phyloP scores from a whole-genome alignment of 495 filamentous ascomycete species.

The Lineolata rhizophorae region DNA sequence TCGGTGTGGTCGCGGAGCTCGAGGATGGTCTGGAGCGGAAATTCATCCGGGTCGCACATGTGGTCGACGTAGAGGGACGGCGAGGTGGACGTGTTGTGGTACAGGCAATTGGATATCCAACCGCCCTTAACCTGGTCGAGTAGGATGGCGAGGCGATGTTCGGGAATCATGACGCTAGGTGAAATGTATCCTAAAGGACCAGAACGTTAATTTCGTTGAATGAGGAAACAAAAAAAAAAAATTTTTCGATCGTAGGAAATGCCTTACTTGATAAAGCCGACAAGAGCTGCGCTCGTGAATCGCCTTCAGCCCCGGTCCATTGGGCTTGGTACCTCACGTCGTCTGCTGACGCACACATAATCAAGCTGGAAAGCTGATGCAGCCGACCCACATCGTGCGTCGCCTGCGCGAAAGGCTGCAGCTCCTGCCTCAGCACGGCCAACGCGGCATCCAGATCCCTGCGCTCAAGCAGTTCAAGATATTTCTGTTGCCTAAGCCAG shows the following conservation, averaged over 20 bases:
- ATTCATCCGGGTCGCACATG: constrained; percentile 54
- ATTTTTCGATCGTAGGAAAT: constrained; percentile 3
- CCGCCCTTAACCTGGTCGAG: constrained; percentile 59
- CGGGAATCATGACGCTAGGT: constrained; percentile 94
- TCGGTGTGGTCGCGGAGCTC: constrained; percentile 56
- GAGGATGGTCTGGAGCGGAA: constrained; percentile 42
- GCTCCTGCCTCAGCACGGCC: constrained; percentile 60
- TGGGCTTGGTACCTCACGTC: constrained; percentile 60
- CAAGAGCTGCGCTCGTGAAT: constrained; percentile 55
- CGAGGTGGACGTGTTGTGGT: constrained; percentile 59
- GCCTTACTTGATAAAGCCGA: constrained; percentile 66
- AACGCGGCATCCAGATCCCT: constrained; percentile 52
- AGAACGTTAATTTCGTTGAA: constrained; percentile 2
- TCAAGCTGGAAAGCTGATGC: constrained; percentile 72
- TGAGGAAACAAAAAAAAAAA: neutral
- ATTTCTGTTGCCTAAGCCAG: constrained; percentile 80
- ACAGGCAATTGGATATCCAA: constrained; percentile 68
- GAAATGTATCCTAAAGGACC: constrained; percentile 53
- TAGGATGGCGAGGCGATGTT: constrained; percentile 73
- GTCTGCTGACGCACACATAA: constrained; percentile 68
- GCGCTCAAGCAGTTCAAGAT: constrained; percentile 68
- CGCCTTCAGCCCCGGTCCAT: constrained; percentile 70
- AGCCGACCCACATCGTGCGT: constrained; percentile 45
- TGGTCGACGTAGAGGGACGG: constrained; percentile 85
- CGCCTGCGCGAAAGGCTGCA: constrained; percentile 69